Evolutionary conservation across 2,329 filamentous ascomycete species (phyloP), one percentile per base, ranked within the genome.

Genomic region (Amauroascus verrucosus): DNA sequence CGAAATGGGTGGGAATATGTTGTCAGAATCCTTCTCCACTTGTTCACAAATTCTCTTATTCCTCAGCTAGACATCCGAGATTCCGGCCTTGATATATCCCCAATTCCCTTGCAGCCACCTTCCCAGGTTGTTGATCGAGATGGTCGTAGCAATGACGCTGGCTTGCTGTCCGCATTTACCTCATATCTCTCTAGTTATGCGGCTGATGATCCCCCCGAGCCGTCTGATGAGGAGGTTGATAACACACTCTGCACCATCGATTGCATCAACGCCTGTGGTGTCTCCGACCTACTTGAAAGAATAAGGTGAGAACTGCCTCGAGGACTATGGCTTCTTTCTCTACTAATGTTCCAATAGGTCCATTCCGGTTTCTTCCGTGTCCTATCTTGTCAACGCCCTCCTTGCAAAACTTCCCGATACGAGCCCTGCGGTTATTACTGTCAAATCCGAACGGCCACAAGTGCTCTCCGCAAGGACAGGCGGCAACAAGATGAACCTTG

Each of bases 151-250:
- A 81, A 77, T 54, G 93, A 98, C 26, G 83, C 83, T 1, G 89
- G 93, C 5, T 80, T 98, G 48, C 89, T 98, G 66, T 95, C 90
- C 3, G 89, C 91, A 0, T 88, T 98, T 63, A 94, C 91, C 0
- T 95, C 87, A 4, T 98, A 97, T 64, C 89, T 98, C 30, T 95
- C 90, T n/a, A 97, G 91, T 67, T 97, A 98, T 67, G 93, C 94
- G 40, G 94, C 93, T 9, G 93, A 97, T 68, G 93, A 98, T 64
- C 93, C 93, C 11, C 93, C 93, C 0, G 93, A 98, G 71, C 93
- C 93, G 1, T 97, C 93, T 1, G 89, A 97, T 59, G 91, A 97
- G 66, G 93, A 98, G 67, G 77, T 98, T 28, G 93, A 98, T 64
- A 95, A 93, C 65, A 97, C 93, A 0, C 75, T 98, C 8, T 93